These are phyloP conservation scores for Globisporangium sylvaticum DNA, from an alignment of 352 stramenopile species.

Conservation along the genomic window DNA sequence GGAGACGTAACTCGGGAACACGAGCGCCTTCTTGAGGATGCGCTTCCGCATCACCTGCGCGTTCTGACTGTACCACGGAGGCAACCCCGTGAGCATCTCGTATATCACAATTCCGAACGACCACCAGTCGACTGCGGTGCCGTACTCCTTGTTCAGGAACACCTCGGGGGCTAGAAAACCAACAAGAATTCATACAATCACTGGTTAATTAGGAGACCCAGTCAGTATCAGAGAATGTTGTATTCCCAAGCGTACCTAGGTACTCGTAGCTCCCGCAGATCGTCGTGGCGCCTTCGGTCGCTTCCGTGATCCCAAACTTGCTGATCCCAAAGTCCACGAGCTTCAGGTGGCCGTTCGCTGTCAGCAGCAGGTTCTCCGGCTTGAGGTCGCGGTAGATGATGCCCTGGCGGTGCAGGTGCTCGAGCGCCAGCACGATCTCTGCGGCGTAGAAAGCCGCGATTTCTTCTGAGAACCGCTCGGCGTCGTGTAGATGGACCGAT, in stretches of 20 bases:
- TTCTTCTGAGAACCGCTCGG: conserved; percentile 45
- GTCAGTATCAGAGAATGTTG: neutral
- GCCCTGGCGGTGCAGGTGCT: conserved; percentile 80
- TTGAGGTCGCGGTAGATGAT: conserved; percentile 86
- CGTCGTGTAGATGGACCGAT: conserved; percentile 45
- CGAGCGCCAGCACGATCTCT: conserved; percentile 68
- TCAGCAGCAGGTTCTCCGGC: conserved; percentile 72
- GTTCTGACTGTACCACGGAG: conserved; percentile 75
- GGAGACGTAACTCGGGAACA: conserved; percentile 52
- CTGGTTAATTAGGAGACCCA: neutral
- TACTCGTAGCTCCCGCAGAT: conserved; percentile 83
- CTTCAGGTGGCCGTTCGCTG: conserved; percentile 62
- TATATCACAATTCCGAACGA: conserved; percentile 73
- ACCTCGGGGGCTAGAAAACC: conserved; percentile 60
- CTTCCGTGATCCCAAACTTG: conserved; percentile 76
- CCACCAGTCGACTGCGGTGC: conserved; percentile 80
- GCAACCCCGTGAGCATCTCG: conserved; percentile 72
- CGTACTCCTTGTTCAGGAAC: conserved; percentile 57
- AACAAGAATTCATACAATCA: neutral
- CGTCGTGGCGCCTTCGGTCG: conserved; percentile 52
- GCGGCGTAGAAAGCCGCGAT: conserved; percentile 67
- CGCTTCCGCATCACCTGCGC: conserved; percentile 38
- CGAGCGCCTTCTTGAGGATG: conserved; percentile 50
- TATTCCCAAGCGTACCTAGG: conserved; percentile 34
- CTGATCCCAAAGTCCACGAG: conserved; percentile 82